Percentiles rank a stretch among this genome's conserved stretches.
Conservation (phyloP, 2,329 filamentous ascomycete genomes). For the Monilinia fructicola region DNA sequence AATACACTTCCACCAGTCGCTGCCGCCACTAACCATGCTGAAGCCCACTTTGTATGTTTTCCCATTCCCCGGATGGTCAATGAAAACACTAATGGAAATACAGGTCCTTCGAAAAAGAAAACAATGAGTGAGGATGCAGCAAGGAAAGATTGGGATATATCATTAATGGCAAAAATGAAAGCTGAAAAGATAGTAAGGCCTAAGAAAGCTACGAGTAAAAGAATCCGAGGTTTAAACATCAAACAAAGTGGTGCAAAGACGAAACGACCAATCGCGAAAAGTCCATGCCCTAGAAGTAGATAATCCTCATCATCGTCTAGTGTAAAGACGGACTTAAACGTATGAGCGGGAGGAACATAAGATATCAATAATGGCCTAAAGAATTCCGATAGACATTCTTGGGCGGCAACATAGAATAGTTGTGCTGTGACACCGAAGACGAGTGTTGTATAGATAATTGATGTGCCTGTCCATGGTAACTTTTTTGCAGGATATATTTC, state of each 20-base stretch:
- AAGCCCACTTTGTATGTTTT: constrained; percentile 74
- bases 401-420: constrained; percentile 75
- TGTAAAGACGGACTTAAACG: constrained; percentile 43
- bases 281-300: constrained; percentile 68
- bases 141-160: constrained; percentile 47
- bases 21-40: constrained; percentile 65
- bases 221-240: constrained; percentile 65
- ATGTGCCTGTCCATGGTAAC: constrained; percentile 44
- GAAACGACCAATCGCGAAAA: constrained; percentile 74
- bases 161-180: constrained; percentile 48
- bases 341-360: constrained; percentile 43
- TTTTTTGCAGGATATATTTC: constrained; percentile 32
- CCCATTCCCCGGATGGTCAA: constrained; percentile 79
- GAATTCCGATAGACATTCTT: constrained; percentile 64
- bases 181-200: constrained; percentile 59
- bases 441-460: constrained; percentile 47
- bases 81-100: constrained; percentile 80
- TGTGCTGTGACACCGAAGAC: constrained; percentile 73
- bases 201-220: constrained; percentile 62
- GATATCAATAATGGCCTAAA: constrained; percentile 52
- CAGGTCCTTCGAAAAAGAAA: constrained; percentile 78
- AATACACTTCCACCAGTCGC: constrained; percentile 35
- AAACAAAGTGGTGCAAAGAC: constrained; percentile 60
- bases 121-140: constrained; percentile 65
- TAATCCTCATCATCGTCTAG: constrained; percentile 60